These are phyloP conservation scores for Phytomonas sp. DNA, from an alignment of 208 protist species.

Conservation along the genomic window DNA sequence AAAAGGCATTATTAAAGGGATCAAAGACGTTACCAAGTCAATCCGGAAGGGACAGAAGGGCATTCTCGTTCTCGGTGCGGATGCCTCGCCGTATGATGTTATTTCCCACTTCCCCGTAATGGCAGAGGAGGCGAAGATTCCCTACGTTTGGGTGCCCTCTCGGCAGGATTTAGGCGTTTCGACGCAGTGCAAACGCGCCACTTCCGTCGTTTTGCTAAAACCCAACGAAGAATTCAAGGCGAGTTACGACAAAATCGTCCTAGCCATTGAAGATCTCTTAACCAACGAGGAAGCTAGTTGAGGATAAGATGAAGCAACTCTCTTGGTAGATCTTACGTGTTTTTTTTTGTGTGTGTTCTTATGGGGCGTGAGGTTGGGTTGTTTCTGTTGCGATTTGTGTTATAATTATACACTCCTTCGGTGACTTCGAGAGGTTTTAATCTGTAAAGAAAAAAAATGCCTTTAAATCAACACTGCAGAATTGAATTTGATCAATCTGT, in stretches of 20 bases:
- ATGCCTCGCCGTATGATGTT: slow-evolving; percentile 90
- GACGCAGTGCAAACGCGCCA: slow-evolving; percentile 91
- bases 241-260: slow-evolving; percentile 86
- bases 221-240: slow-evolving; percentile 60
- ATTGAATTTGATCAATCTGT: slow-evolving; percentile 8
- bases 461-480: neutral
- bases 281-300: slow-evolving; percentile 30
- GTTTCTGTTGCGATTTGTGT: neutral
- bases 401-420: neutral
- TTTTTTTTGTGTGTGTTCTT: slow-evolving; percentile 8
- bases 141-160: slow-evolving; percentile 92
- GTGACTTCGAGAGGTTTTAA: neutral
- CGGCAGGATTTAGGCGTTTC: slow-evolving; percentile 88
- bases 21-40: slow-evolving; percentile 93
- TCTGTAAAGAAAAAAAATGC: neutral
- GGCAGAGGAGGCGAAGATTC: slow-evolving; percentile 88
- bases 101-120: slow-evolving; percentile 91
- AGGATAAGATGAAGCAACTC: neutral
- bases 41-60: slow-evolving; percentile 89
- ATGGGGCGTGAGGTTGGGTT: neutral
- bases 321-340: neutral
- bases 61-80: slow-evolving; percentile 85
- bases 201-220: slow-evolving; percentile 90
- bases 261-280: slow-evolving; percentile 86
- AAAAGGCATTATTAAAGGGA: slow-evolving; percentile 88